Evolutionary conservation across 225 moss, liverwort and hornwort genomes (phyloP).

Genomic region (Marchantia paleacea): DNA sequence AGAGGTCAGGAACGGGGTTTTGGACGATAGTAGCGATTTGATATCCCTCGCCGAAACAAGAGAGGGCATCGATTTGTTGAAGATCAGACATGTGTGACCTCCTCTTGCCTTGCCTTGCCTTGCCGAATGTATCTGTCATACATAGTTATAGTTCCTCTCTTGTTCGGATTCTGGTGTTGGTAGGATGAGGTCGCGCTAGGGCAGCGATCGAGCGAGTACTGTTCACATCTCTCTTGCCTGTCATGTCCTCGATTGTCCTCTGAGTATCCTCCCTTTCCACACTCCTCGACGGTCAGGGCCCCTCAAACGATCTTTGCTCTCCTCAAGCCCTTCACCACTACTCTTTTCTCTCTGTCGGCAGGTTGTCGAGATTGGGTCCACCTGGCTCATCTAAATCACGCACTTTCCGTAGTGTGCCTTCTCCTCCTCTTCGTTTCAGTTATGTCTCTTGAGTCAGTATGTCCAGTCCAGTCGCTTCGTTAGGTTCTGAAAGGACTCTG

Average conservation of each 20-base stretch:
- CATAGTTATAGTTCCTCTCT: background rate
- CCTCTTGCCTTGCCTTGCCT: background rate
- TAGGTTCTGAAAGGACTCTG: background rate
- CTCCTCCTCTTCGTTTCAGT: background rate
- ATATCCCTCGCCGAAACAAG: conserved; percentile 4
- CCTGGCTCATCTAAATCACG: background rate
- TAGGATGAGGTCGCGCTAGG: background rate
- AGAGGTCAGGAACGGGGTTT: background rate
- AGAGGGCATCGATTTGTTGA: background rate
- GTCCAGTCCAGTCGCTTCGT: background rate
- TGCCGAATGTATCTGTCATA: background rate
- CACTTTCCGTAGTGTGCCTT: background rate
- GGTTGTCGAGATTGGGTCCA: background rate
- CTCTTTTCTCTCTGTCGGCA: background rate
- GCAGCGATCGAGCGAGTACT: background rate
- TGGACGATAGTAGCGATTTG: background rate
- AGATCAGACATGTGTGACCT: conserved; percentile 9
- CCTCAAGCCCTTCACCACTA: background rate
- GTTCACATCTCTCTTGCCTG: background rate
- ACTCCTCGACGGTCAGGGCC: background rate
- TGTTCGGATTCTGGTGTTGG: background rate
- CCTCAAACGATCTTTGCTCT: background rate
- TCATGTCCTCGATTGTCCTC: background rate
- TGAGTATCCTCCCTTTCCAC: background rate
- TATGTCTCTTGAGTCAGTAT: background rate